A percentile compares a stretch with the other conserved stretches of the same genome.
phyloP scores from a whole-genome alignment of 306 rosid species.

The Prunus davidiana region DNA sequence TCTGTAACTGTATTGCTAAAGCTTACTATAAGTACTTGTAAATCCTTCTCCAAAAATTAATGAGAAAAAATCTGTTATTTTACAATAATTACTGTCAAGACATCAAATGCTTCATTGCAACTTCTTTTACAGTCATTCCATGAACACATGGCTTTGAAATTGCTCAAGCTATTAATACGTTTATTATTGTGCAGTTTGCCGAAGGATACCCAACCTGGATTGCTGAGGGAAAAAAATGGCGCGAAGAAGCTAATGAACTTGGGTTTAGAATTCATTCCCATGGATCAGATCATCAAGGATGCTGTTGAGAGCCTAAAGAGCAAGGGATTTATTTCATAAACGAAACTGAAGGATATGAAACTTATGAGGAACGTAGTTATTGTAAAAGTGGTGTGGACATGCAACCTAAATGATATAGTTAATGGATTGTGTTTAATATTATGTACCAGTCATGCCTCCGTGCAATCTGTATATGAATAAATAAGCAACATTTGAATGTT shows the following conservation, averaged over 20 bases:
- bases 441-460: neutral
- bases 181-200: conserved; percentile 40
- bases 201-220: conserved; percentile 74
- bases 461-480: neutral
- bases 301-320: conserved; percentile 73
- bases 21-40: too few species aligned
- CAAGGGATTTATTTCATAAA: conserved; percentile 62
- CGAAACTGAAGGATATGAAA: neutral
- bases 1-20: too few species aligned
- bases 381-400: conserved; percentile 2
- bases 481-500: neutral
- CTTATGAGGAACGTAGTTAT: neutral
- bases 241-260: conserved; percentile 60
- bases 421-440: neutral
- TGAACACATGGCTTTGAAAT: neutral
- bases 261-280: conserved; percentile 73
- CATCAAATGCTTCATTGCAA: too few species aligned
- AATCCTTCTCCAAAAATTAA: too few species aligned
- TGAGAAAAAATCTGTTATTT: too few species aligned
- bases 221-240: conserved; percentile 65
- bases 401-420: neutral
- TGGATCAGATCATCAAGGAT: conserved; percentile 88
- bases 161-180: neutral
- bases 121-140: too few species aligned
- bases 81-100: too few species aligned